Base-by-base conservation (phyloP, 2,329 filamentous ascomycete genomes). In the Hirsutella thompsonii region DNA sequence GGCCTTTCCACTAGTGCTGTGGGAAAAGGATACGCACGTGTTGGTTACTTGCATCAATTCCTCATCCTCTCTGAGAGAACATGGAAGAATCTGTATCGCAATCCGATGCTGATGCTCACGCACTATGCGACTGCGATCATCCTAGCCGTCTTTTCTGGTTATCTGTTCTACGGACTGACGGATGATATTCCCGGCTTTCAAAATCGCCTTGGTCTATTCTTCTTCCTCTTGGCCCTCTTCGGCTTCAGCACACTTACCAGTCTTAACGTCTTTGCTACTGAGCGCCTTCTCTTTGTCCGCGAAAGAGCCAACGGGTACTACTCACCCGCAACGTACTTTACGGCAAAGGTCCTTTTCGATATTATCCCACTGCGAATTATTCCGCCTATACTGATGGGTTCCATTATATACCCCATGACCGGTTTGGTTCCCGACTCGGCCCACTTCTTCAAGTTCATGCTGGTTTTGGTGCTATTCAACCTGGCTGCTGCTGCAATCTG, bases 241-340 rank as follows among this genome's bases (percentile, higher is more conserved):
- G 92, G 92, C 9, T 98, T 98, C 68, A 94, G 87, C 61, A 95
- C 90, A 1, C 69, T 98, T 32, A 96, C 92, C 0, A 93, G 85
- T 52, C 69, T 98, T 41, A 94, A 83, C 23, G 90, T 95, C 10
- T 98, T 98, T 60, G 88, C 88, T 1, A 76, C 85, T 0, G 92
- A 98, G 61, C 75, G 92, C 36, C 74, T 95, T 8, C 67, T 98
- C 30, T 98, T 98, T 58, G 81, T 94, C 10, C 78, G 92, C 38
- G 92, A 98, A 61, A 75, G 92, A 47, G 92, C 92, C 30, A 98
- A 98, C 58, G 90, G 92, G 1, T 98, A 98, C 63, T 98, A 98
- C 59, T 75, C 84, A 1, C 92, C 92, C 0, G 71, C 94, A 39
- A 93, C 90, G 0, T 98, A 98, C 63, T 98, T 96, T 57, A 72